Evolutionary conservation across 2,329 filamentous ascomycete species (phyloP).

Genomic region (Calonectria pseudoturangicola): DNA sequence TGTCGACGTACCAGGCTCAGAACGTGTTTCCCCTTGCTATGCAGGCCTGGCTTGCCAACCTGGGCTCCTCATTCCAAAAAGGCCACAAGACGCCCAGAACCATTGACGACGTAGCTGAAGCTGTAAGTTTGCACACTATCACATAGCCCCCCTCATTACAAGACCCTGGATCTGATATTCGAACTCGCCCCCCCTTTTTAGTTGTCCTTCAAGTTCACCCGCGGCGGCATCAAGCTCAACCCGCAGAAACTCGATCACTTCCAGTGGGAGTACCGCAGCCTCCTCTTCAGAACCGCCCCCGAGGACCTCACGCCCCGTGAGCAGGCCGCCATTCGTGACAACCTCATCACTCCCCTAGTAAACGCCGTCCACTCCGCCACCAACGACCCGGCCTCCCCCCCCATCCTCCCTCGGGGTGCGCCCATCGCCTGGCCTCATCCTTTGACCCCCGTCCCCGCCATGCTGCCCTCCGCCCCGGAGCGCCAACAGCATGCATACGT

Average conservation of each 20-base stretch:
- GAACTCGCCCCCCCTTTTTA: constrained; percentile 56
- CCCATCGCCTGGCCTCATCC: constrained; percentile 50
- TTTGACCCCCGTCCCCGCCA: constrained; percentile 54
- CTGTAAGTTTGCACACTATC: constrained; percentile 67
- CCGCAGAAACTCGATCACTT: constrained; percentile 87
- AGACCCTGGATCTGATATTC: background rate
- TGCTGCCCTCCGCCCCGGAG: constrained; percentile 42
- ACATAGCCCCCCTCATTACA: too few species aligned
- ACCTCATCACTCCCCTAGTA: constrained; percentile 52
- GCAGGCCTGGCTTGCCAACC: constrained; percentile 88
- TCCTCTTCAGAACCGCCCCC: constrained; percentile 55
- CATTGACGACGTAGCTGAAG: constrained; percentile 81
- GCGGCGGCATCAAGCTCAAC: constrained; percentile 89
- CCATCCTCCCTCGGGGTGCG: constrained; percentile 48
- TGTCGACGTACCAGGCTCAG: constrained; percentile 69
- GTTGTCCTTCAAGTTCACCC: constrained; percentile 92
- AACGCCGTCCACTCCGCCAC: constrained; percentile 53
- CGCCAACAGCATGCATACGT: constrained; percentile 47
- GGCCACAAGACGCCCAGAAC: constrained; percentile 61
- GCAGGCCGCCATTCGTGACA: constrained; percentile 42
- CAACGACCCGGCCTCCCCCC: constrained; percentile 29
- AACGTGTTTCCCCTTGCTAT: constrained; percentile 70
- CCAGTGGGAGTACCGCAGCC: constrained; percentile 78
- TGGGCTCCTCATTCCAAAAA: constrained; percentile 65
- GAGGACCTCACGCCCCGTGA: constrained; percentile 50